A percentile compares a stretch with the other conserved stretches of the same genome.
Conservation (phyloP, 768 basidiomycete species). For the Tulasnella sp. region DNA sequence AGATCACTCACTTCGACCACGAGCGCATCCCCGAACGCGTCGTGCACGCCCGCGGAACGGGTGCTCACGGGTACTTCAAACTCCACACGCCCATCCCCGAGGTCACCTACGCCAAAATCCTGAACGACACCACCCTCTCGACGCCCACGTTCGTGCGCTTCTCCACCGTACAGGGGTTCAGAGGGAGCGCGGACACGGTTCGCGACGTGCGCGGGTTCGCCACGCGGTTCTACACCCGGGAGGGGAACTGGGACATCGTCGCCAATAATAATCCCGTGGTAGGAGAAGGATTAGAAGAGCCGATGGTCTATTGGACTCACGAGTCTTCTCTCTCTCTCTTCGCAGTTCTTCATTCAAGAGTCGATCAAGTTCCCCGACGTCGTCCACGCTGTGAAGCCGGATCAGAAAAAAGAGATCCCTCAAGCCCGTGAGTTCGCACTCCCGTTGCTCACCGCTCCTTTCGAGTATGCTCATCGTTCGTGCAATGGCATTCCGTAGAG, state of each 20-base stretch:
- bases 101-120: constrained; percentile 67
- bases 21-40: constrained; percentile 89
- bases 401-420: constrained; percentile 77
- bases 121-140: constrained; percentile 70
- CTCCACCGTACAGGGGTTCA: constrained; percentile 80
- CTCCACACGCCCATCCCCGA: constrained; percentile 71
- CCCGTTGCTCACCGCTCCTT: not conserved
- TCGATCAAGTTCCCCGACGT: constrained; percentile 77
- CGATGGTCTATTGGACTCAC: no score
- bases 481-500: constrained; percentile 28
- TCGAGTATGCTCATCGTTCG: not conserved
- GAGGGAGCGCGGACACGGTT: constrained; percentile 82
- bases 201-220: constrained; percentile 90
- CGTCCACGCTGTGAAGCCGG: constrained; percentile 79
- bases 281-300: no score
- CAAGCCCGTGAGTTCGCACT: constrained; percentile 28
- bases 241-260: constrained; percentile 81
- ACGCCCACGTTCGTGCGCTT: constrained; percentile 85
- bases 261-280: constrained; percentile 73
- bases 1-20: constrained; percentile 77
- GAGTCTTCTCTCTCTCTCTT: not conserved
- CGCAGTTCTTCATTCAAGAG: constrained; percentile 73
- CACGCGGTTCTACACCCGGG: constrained; percentile 76
- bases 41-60: constrained; percentile 69
- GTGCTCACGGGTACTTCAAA: constrained; percentile 83